Base-by-base conservation (phyloP, 1,284 basidiomycete genomes). In the Fomitopsis schrenkii region DNA sequence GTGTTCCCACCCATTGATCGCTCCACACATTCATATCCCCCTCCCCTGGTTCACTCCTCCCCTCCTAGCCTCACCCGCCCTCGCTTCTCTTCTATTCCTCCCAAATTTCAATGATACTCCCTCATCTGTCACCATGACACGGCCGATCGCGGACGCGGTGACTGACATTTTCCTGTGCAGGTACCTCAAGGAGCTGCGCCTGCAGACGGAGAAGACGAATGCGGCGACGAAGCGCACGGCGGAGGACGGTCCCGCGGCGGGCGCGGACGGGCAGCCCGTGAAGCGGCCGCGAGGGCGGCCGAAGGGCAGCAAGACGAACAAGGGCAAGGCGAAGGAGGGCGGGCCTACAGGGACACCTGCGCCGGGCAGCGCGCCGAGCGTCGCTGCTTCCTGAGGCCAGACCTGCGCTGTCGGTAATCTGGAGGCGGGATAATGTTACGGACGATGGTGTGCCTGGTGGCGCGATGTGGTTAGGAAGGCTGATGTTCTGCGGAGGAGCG, bases 221-320 rank as follows among this genome's bases (percentile, higher is more conserved):
- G 38, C 65, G 30, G 38, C 67, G 17, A 48, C 48, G 33, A 76
- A 74, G 60, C 73, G 74, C 41, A 48, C 66, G 9, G 70, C 71
- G 4, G 72, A 76, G 12, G 75, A 76, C 22, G 14, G 38, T 12
- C 38, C 38, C 38, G 35, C n/a, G 17, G 59, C 61, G 14, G 55
- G 66, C 10, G 55, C 63, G 4, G 73, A 74, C 28, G 70, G 70
- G 12, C 73, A 73, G 58, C 72, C 74, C 10, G 67, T 68, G 14
- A 80, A 80, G 68, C 75, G 78, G 33, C 77, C 78, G 30, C 73
- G 79, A 14, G 79, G 79, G 6, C 71, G 79, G 40, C 79, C 79
- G 52, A 78, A 77, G 67, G 79, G 79, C 36, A 80, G 77, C 68
- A 80, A 78, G 70, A 80, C 79, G 63, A 75, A 75, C 41, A 74